Conservation (phyloP, 768 basidiomycete species). For the Chlorophyllum brunneum region DNA sequence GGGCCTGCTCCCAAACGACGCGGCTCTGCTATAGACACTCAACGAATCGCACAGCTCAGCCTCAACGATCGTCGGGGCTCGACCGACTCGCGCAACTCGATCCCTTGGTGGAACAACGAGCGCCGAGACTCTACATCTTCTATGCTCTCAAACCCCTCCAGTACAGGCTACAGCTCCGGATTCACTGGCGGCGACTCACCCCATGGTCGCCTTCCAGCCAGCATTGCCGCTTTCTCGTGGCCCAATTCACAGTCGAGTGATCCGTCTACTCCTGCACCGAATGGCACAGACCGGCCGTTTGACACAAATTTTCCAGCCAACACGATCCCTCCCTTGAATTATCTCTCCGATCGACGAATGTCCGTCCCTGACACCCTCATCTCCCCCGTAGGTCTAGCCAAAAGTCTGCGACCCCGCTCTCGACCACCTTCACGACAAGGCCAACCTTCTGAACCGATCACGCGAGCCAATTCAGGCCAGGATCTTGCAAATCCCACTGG, state of each 20-base stretch:
- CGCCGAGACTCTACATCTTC: constrained; percentile 74
- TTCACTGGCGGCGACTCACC: constrained; percentile 54
- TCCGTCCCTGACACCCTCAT: constrained; percentile 63
- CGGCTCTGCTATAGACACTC: constrained; percentile 78
- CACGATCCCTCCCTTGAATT: constrained; percentile 58
- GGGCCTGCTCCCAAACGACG: constrained; percentile 78
- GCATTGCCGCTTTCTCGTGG: constrained; percentile 74
- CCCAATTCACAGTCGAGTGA: constrained; percentile 38
- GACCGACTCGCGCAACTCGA: constrained; percentile 53
- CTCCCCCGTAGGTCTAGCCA: constrained; percentile 38
- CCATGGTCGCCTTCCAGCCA: constrained; percentile 56
- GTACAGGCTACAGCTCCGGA: constrained; percentile 48
- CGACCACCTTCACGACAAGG: constrained; percentile 65
- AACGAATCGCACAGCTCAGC: constrained; percentile 69
- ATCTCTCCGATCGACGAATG: constrained; percentile 68
- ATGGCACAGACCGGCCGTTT: constrained; percentile 46
- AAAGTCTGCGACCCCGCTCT: constrained; percentile 58
- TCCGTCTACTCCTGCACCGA: constrained; percentile 35
- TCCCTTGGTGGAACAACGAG: constrained; percentile 55
- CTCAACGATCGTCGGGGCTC: constrained; percentile 78
- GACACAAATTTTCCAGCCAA: constrained; percentile 44
- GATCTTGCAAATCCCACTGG: constrained; percentile 42
- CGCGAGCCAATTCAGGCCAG: constrained; percentile 35
- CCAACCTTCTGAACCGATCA: constrained; percentile 35
- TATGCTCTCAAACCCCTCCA: constrained; percentile 60